These are phyloP conservation scores for Fusarium xylarioides DNA, from an alignment of 2,329 filamentous ascomycete genomes.

Conservation along the genomic window DNA sequence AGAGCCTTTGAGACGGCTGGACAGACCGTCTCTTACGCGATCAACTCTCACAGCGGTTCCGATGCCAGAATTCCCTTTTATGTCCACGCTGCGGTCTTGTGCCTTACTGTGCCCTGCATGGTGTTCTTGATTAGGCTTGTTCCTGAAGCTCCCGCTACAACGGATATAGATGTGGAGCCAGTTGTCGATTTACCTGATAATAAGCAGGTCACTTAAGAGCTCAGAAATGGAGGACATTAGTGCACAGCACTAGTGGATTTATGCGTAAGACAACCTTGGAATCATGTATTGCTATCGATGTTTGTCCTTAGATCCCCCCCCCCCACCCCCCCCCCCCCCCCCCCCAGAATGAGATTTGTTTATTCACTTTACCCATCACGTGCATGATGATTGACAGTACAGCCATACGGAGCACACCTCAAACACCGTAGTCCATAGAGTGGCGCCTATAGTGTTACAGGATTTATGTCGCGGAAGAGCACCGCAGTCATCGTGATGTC, in stretches of 20 bases:
- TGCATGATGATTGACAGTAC: fast-evolving
- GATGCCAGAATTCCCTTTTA: not conserved
- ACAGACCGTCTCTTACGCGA: not conserved
- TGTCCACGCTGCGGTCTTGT: not conserved
- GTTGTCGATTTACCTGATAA: not conserved
- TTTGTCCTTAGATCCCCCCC: too few relatives aligned
- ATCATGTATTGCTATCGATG: not conserved
- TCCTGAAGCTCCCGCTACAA: not conserved
- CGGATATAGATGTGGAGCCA: not conserved
- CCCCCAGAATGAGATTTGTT: not conserved
- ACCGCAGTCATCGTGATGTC: not conserved
- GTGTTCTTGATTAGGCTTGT: not conserved
- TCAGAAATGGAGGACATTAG: not conserved
- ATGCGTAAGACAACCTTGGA: fast-evolving
- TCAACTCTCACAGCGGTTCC: not conserved
- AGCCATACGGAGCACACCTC: fast-evolving
- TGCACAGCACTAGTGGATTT: fast-evolving
- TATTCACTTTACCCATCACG: not conserved
- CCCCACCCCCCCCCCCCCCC: too few relatives aligned
- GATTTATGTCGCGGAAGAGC: too few relatives aligned
- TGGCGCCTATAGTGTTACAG: too few relatives aligned
- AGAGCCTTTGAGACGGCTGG: not conserved
- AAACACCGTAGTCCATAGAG: too few relatives aligned
- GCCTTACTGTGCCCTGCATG: not conserved
- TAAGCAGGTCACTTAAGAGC: not conserved